Base-by-base conservation (phyloP, 257 asterid species). In the Solanum sejunctum region DNA sequence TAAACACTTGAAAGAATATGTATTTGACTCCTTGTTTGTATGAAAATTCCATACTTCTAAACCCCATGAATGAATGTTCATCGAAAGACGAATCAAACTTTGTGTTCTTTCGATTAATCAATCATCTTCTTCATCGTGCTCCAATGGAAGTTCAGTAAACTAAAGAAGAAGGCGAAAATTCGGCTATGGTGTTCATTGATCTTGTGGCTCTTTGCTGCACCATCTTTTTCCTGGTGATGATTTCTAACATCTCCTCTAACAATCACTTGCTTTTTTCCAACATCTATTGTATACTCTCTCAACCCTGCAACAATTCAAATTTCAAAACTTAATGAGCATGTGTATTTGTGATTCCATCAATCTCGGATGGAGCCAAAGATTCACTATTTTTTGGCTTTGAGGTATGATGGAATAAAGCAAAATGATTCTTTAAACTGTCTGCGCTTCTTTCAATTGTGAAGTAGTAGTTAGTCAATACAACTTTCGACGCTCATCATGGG, bases 201-300 rank as follows among this genome's bases (percentile, higher is more conserved):
- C 83, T 52, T 28, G 6, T 52, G 83, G 83, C 1, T 78, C 83
- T 52, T 52, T 1, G 26, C 66, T 28, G 47, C 49, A 9, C 49
- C 49, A 28, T 78, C 0, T 52, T 78, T 52, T 52, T 10, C 26
- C 28, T 26, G 83, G 49, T 10, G 60, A 64, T 51, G 41, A 26
- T 82, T 54, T 36, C 64, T 86, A 70, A 80, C 15, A 47, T 61
- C 87, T 61, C 88, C 88, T 67, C 28, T 86, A 3, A 85, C 84
- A 15, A 21, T 84, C 39, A 84, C 88, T 61, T 83, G 82, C 41
- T 84, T 71, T 58, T 66, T 88, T 52, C 73, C 20, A 1, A 80
- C 81, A 71, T 85, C 87, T 23, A 85, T 61, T 17, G 88, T 88
- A 73, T 58, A 88, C 43, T 88, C 90, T 16, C 66, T 81, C 87